A percentile compares a stretch with the other conserved stretches of the same genome.
These are phyloP conservation scores for Microdochium bolleyi DNA, from an alignment of 2,329 filamentous ascomycete species.

Conservation along the genomic window DNA sequence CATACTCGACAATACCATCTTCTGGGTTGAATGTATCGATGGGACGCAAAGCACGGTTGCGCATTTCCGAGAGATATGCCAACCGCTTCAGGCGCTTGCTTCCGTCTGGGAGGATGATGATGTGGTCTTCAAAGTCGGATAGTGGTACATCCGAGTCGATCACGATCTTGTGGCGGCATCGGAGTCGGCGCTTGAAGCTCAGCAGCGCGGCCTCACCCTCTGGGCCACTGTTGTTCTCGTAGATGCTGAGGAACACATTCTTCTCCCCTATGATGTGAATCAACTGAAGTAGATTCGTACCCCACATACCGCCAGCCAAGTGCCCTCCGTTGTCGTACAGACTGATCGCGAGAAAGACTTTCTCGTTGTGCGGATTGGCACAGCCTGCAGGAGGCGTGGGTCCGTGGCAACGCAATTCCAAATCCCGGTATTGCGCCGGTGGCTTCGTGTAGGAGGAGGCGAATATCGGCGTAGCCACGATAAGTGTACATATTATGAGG, in stretches of 20 bases:
- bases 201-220: slow-evolving; percentile 45
- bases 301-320: slow-evolving; percentile 58
- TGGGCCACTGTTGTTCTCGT: slow-evolving; percentile 61
- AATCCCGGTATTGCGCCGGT: slow-evolving; percentile 26
- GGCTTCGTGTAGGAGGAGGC: slow-evolving; percentile 33
- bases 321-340: slow-evolving; percentile 57
- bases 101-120: slow-evolving; percentile 54
- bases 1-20: slow-evolving; percentile 32
- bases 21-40: slow-evolving; percentile 37
- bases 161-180: slow-evolving; percentile 43
- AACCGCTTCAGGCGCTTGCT: slow-evolving; percentile 62
- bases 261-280: slow-evolving; percentile 58
- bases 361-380: slow-evolving; percentile 42
- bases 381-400: slow-evolving; percentile 19
- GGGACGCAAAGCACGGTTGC: slow-evolving; percentile 61
- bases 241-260: slow-evolving; percentile 65
- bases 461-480: slow-evolving; percentile 24
- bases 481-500: slow-evolving; percentile 19
- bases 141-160: slow-evolving; percentile 52
- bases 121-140: slow-evolving; percentile 37
- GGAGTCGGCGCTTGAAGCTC: slow-evolving; percentile 37
- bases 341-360: slow-evolving; percentile 66
- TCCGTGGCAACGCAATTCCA: slow-evolving; percentile 20
- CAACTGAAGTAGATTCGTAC: slow-evolving; percentile 48
- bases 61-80: slow-evolving; percentile 62